phyloP scores from a whole-genome alignment of 2,329 filamentous ascomycete species.

The Colletotrichum caudatum region DNA sequence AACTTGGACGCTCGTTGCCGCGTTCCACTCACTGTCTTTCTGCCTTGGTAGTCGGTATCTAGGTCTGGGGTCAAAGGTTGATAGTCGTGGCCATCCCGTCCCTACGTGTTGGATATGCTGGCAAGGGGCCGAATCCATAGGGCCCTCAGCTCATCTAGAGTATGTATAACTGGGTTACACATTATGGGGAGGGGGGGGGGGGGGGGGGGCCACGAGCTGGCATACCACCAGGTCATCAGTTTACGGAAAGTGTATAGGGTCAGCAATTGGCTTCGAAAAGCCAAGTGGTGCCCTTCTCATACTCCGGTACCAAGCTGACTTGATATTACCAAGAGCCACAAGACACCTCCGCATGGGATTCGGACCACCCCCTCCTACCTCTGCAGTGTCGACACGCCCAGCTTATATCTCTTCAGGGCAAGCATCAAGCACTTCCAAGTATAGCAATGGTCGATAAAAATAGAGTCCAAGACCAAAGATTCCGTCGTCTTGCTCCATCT shows the following conservation, averaged over 20 bases:
- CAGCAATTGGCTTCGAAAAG: background rate
- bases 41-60: too few species aligned
- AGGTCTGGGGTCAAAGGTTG: background rate
- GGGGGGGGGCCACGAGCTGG: background rate
- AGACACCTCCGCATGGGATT: too few species aligned
- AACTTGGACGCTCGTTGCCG: too few species aligned
- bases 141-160: too few species aligned
- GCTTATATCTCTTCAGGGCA: background rate
- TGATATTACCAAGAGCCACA: too few species aligned
- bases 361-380: background rate
- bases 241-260: too few species aligned
- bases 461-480: background rate
- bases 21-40: too few species aligned
- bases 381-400: too few species aligned
- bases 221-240: background rate
- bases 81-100: background rate
- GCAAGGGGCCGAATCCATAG: background rate
- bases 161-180: background rate
- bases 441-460: background rate
- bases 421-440: background rate
- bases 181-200: background rate
- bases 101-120: background rate
- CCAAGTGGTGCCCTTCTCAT: background rate
- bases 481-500: background rate
- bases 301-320: background rate